These are phyloP conservation scores for Bryum argenteum DNA, from an alignment of 225 moss, liverwort and hornwort genomes.

Conservation along the genomic window DNA sequence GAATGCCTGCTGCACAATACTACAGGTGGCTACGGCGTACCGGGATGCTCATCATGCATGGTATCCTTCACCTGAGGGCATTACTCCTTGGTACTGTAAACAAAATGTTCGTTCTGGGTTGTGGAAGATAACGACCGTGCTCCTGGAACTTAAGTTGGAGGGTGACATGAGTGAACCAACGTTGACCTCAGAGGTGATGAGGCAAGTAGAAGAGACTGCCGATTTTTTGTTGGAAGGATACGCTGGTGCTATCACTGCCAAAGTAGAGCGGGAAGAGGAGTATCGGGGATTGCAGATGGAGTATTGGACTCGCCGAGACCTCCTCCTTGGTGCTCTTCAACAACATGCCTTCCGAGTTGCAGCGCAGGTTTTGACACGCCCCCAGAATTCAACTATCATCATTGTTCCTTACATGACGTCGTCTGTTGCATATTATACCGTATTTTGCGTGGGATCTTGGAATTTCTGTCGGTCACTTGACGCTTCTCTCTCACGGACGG, in stretches of 20 bases:
- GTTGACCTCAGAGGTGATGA: slow-evolving; percentile 68
- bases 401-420: slow-evolving; percentile 6
- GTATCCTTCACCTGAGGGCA: slow-evolving; percentile 96
- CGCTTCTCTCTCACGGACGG: slow-evolving; percentile 22
- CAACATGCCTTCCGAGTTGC: slow-evolving; percentile 76
- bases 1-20: slow-evolving; percentile 68
- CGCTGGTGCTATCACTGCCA: slow-evolving; percentile 94
- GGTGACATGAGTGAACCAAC: slow-evolving; percentile 85
- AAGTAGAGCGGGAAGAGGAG: slow-evolving; percentile 97
- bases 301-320: slow-evolving; percentile 89
- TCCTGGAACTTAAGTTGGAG: slow-evolving; percentile 77
- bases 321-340: slow-evolving; percentile 77
- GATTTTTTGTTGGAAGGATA: slow-evolving; percentile 92
- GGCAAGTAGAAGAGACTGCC: slow-evolving; percentile 82
- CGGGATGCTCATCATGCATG: slow-evolving; percentile 80
- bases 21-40: slow-evolving; percentile 78
- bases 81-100: slow-evolving; percentile 97
- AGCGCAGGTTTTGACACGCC: slow-evolving; percentile 59
- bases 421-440: slow-evolving; percentile 1
- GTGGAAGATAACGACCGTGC: slow-evolving; percentile 88
- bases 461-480: not conserved
- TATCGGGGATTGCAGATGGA: slow-evolving; percentile 98
- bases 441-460: slow-evolving; percentile 18
- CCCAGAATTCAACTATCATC: not conserved
- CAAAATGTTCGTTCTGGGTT: slow-evolving; percentile 82